Evolutionary conservation across 352 stramenopile genomes (phyloP).

Genomic region (Phytophthora gonapodyides): DNA sequence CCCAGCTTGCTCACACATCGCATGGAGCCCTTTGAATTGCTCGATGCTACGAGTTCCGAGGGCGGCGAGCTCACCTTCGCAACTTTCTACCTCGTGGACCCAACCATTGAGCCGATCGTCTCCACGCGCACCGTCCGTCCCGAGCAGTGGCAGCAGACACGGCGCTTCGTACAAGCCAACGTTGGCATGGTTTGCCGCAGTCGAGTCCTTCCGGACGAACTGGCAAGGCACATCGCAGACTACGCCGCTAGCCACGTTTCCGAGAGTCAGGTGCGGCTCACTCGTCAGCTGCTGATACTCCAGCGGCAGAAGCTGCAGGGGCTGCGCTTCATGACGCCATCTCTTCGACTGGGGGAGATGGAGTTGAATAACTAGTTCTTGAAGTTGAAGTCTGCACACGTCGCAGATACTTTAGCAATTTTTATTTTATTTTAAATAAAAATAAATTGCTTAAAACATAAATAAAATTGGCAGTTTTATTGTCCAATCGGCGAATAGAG

Average conservation of each 20-base stretch:
- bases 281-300: slow-evolving; percentile 4
- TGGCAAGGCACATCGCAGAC: slow-evolving; percentile 7
- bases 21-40: slow-evolving; percentile 21
- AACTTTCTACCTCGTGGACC: slow-evolving; percentile 25
- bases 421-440: too few relatives aligned
- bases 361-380: neutral
- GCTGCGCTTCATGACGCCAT: slow-evolving; percentile 23
- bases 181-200: slow-evolving; percentile 14
- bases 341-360: slow-evolving; percentile 14
- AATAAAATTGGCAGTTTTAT: too few relatives aligned
- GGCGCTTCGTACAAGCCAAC: slow-evolving; percentile 24
- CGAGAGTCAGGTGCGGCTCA: slow-evolving; percentile 8
- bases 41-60: slow-evolving; percentile 10
- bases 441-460: too few relatives aligned
- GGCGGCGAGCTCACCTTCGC: slow-evolving; percentile 20
- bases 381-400: too few relatives aligned
- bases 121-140: slow-evolving; percentile 17
- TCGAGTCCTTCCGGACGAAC: slow-evolving; percentile 7
- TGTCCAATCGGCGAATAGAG: too few relatives aligned
- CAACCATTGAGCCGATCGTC: slow-evolving; percentile 7
- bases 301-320: slow-evolving; percentile 16
- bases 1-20: slow-evolving; percentile 20
- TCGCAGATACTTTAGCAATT: too few relatives aligned
- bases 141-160: slow-evolving; percentile 20
- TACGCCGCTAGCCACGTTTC: slow-evolving; percentile 13